Base-by-base conservation (phyloP, 225 moss, liverwort and hornwort genomes). In the Antitrichia curtipendula region DNA sequence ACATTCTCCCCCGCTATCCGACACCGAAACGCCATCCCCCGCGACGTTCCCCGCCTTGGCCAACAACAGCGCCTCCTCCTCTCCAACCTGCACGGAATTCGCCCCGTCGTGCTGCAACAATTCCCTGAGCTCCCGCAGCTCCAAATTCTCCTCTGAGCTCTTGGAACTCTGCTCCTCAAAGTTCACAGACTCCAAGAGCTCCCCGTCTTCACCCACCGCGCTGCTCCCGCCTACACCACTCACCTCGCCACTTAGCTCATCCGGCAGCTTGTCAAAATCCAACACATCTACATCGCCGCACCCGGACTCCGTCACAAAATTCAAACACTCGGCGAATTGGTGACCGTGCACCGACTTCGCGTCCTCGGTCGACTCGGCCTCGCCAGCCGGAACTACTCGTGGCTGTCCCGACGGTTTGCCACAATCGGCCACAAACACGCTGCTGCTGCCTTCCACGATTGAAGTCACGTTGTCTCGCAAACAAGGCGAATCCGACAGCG, bases 1-100 rank as follows among this genome's bases (percentile, higher is more conserved):
- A 73, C 97, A 96, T 87, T 97, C 97, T n/a, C 96, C 97, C 40
- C 96, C 96, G 79, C 98, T 96, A 82, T 96, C 95, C 34, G 93
- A 90, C 71, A 91, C 92, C 17, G 94, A 90, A 36, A 91, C 78
- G 52, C 89, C 96, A 58, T 93, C 95, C 62, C 94, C 95, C 47
- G 93, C 69, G 45, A 86, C 92, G 90, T 94, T 96, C 16, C 94
- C 94, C 36, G 94, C 99, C 90, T 99, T 94, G 25, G 97, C 97
- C 25, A 99, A 91, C 84, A 99, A 85, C 61, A 94, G 56, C 45
- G 99, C 99, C 91, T 99, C 99, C 88, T 97, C 96, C 82, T 97
- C 99, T 8, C 97, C 99, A 3, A 96, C 96, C 38, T 93, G 92
- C 80, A 94, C 93, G 25, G 91, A 90, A 88, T 91, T 92, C 85